A percentile compares a stretch with the other conserved stretches of the same genome.
phyloP scores from a whole-genome alignment of 78 protist genomes.

The Dictyostelium brefeldianum region DNA sequence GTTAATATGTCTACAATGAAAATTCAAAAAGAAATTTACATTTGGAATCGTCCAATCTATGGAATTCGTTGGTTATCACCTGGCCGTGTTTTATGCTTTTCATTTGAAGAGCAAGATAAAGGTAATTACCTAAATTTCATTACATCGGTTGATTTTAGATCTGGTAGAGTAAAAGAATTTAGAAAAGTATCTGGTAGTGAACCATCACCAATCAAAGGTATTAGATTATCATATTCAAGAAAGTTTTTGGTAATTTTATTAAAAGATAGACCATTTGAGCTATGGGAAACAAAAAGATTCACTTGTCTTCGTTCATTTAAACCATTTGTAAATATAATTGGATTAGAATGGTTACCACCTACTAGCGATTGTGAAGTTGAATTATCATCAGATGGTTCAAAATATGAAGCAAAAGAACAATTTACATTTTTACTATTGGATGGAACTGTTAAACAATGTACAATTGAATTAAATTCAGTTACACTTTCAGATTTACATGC shows the following conservation, averaged over 20 bases:
- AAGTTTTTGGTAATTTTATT: constrained; percentile 41
- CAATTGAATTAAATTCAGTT: constrained; percentile 60
- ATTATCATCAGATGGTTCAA: constrained; percentile 18
- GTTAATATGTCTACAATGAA: constrained; percentile 32
- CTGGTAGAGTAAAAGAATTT: constrained; percentile 65
- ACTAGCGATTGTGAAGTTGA: constrained; percentile 25
- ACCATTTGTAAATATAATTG: constrained; percentile 23
- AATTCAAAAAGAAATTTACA: constrained; percentile 65
- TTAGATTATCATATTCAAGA: constrained; percentile 52
- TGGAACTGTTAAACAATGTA: constrained; percentile 20
- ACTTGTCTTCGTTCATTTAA: constrained; percentile 64
- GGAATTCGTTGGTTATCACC: constrained; percentile 73
- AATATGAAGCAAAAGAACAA: constrained; percentile 63
- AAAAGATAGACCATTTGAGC: constrained; percentile 73
- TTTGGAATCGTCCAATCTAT: constrained; percentile 40
- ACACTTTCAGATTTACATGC: constrained; percentile 35
- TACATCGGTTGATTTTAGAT: constrained; percentile 60
- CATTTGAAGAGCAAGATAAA: constrained; percentile 48
- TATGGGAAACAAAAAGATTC: constrained; percentile 74
- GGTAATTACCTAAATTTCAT: constrained; percentile 8
- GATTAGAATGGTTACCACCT: constrained; percentile 72
- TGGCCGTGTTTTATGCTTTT: constrained; percentile 54
- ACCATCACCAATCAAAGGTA: constrained; percentile 48
- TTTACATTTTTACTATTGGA: constrained; percentile 52
- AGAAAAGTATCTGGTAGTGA: constrained; percentile 45